These are phyloP conservation scores for Phialocephala subalpina DNA, from an alignment of 2,329 filamentous ascomycete species.

Conservation along the genomic window DNA sequence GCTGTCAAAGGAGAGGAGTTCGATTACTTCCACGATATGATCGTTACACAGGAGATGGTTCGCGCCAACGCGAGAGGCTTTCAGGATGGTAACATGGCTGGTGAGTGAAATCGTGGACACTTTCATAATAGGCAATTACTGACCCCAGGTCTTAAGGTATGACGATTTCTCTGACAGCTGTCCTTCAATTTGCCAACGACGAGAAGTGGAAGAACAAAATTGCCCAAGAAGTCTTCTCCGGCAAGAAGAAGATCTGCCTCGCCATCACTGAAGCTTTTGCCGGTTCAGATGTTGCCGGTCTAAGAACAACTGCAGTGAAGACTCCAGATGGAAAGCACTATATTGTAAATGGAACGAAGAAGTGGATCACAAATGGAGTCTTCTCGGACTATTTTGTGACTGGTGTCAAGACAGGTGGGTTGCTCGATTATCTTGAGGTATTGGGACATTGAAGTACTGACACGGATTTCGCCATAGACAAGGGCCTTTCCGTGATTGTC, in stretches of 20 bases:
- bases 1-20: conserved; percentile 81
- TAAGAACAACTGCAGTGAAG: conserved; percentile 81
- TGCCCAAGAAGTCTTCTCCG: conserved; percentile 75
- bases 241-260: conserved; percentile 87
- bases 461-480: conserved; percentile 51
- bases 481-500: conserved; percentile 80
- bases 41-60: conserved; percentile 76
- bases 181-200: conserved; percentile 80
- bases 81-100: conserved; percentile 85
- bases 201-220: conserved; percentile 71
- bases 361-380: conserved; percentile 86
- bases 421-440: background rate
- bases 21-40: conserved; percentile 74
- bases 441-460: conserved; percentile 1
- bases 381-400: conserved; percentile 86
- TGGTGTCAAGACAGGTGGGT: conserved; percentile 69
- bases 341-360: conserved; percentile 80
- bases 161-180: conserved; percentile 81
- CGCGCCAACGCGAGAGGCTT: conserved; percentile 80
- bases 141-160: too few species aligned
- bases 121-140: too few species aligned
- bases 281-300: conserved; percentile 80
- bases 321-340: conserved; percentile 76
- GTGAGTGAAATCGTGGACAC: too few species aligned
- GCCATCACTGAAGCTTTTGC: conserved; percentile 91